Conservation (phyloP, 352 stramenopile genomes). For the Globisporangium uncinulatum region DNA sequence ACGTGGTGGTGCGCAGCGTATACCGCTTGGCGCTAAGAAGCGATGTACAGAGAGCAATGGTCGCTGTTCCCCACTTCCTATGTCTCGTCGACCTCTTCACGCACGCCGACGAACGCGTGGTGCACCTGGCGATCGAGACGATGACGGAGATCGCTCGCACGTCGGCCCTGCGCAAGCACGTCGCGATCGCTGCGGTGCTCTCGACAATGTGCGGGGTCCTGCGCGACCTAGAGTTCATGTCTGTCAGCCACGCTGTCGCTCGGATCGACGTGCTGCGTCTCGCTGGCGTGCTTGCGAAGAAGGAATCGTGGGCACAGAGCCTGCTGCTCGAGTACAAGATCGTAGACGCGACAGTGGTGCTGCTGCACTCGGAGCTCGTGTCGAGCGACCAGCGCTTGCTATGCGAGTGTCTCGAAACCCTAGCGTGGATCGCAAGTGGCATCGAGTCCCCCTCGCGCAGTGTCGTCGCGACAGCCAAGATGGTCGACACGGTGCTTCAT, state of each 20-base stretch:
- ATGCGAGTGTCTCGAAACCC: slow-evolving; percentile 35
- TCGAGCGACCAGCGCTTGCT: slow-evolving; percentile 31
- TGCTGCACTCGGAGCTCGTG: slow-evolving; percentile 43
- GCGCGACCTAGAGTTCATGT: slow-evolving; percentile 15
- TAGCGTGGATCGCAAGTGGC: slow-evolving; percentile 49
- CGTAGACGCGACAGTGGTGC: slow-evolving; percentile 34
- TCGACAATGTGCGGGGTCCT: slow-evolving; percentile 32
- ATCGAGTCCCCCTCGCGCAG: slow-evolving; percentile 24
- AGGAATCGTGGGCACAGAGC: slow-evolving; percentile 38
- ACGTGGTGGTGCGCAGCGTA: slow-evolving; percentile 22
- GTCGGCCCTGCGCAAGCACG: slow-evolving; percentile 17
- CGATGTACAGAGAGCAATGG: slow-evolving; percentile 26
- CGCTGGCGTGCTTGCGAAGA: slow-evolving; percentile 33
- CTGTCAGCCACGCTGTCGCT: slow-evolving; percentile 9
- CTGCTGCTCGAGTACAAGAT: slow-evolving; percentile 49
- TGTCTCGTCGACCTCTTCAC: slow-evolving; percentile 37
- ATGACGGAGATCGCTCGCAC: slow-evolving; percentile 28
- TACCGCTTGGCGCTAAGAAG: slow-evolving; percentile 21
- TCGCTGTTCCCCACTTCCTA: slow-evolving; percentile 37
- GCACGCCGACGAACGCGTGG: slow-evolving; percentile 29
- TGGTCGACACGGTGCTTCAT: slow-evolving; percentile 39
- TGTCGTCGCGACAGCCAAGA: slow-evolving; percentile 36
- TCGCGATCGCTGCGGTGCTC: slow-evolving; percentile 41
- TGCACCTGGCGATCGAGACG: slow-evolving; percentile 28
- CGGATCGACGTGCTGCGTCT: slow-evolving; percentile 40